phyloP scores from a whole-genome alignment of 2,329 filamentous ascomycete genomes.

The Cyclaneusma minus region DNA sequence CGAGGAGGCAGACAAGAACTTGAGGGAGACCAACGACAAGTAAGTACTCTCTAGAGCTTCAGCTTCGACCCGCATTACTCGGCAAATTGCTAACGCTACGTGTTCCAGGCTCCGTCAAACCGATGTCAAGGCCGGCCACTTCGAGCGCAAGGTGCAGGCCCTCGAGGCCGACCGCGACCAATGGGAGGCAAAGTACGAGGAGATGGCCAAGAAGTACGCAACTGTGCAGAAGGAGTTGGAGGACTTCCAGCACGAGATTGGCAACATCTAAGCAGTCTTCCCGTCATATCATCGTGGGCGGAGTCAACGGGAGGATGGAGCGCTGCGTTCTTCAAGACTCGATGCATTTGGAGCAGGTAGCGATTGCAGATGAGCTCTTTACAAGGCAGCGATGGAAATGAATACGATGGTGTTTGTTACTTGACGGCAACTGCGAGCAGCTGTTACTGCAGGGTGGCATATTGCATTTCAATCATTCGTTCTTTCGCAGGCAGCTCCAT shows the following conservation, averaged over 20 bases:
- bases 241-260: constrained; percentile 80
- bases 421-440: no score
- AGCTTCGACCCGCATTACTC: background rate
- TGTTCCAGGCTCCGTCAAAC: constrained; percentile 77
- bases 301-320: no score
- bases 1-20: constrained; percentile 88
- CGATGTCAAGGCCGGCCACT: constrained; percentile 98
- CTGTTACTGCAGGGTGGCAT: no score
- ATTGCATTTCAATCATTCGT: no score
- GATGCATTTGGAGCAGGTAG: no score
- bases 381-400: no score
- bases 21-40: constrained; percentile 98
- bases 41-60: constrained; percentile 32
- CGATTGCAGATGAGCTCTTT: no score
- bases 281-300: no score
- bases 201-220: constrained; percentile 83
- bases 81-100: constrained; percentile 8
- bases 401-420: no score
- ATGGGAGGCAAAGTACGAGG: constrained; percentile 97
- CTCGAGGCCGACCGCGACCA: constrained; percentile 82
- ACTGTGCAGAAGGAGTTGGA: constrained; percentile 78
- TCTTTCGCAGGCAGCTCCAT: no score
- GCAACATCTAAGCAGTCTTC: constrained; percentile 58
- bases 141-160: constrained; percentile 97
- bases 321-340: no score